Base-by-base conservation (phyloP, 2,329 filamentous ascomycete species). In the Corynespora cassiicola region DNA sequence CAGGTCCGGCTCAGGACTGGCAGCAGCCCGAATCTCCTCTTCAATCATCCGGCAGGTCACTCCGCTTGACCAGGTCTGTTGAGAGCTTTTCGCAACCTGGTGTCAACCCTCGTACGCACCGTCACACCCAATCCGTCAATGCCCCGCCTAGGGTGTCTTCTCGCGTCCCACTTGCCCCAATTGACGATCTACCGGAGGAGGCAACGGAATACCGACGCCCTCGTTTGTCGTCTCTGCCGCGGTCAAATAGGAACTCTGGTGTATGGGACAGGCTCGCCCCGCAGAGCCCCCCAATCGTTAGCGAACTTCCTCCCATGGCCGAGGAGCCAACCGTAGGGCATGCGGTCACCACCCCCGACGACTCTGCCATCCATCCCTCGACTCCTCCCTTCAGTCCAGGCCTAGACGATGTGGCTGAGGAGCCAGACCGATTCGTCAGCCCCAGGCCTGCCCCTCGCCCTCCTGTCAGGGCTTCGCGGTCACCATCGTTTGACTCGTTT, bases 51-150 rank as follows among this genome's bases (percentile, higher is more conserved):
- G 31, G 42, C 24, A 52, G 43, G 33, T 32, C 50, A 6, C 52
- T 68, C 21, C 60, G 64, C 4, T 39, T 56, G 18, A 61, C 50
- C 19, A 50, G 66, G 29, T 69, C 66, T 9, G 66, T 75, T 15
- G 78, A 81, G 41, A 80, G 78, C 52, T 81, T 81, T 54, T 80
- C 77, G 17, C 74, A 75, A n/a, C 76, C 77, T 3, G 73, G 71
- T 16, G 61, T 75, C 4, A 70, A 66, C 44, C 57, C 66, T 43
- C 65, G 69, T 20, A 65, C 65, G 18, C 61, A 68, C 20, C 66
- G 60, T 22, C 56, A 65, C 26, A 62, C 67, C 11, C 68, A 70
- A 15, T 68, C 68, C 6, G 65, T 68, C 20, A 60, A 68, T 33
- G 64, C 72, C 18, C 68, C 71, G 12, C 68, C 68, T 29, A 60